Base-by-base conservation (phyloP, 2,329 filamentous ascomycete species). In the Tricladium varicosporioides region DNA sequence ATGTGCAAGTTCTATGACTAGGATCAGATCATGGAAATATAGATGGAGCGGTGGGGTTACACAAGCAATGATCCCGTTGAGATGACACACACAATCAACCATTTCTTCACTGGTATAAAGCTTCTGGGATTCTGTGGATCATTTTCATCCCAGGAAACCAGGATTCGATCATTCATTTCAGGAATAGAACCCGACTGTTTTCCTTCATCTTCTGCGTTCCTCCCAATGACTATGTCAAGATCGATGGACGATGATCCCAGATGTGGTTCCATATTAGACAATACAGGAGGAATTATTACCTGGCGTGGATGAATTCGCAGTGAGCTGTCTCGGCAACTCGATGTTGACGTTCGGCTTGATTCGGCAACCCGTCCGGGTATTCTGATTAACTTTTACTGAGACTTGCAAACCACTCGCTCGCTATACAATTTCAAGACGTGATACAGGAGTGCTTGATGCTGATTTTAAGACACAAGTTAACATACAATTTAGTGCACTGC, bases 71-170 rank as follows among this genome's bases (percentile, higher is more conserved):
- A 88, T 2, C 87, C 88, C 53, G 80, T 69, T 4, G 86, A 85
- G n/a, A 91, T 80, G 53, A 95, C 86, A 43, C 83, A 63, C 1
- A 91, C 84, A 59, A 95, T 87, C 15, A 84, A 56, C 92, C 92
- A 96, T 69, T 91, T 92, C 59, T 83, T 80, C 13, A 73, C 67
- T 13, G 71, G 79, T 18, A 73, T 75, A 75, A 91, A 84, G 69
- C 81, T 90, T 53, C 86, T 82, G 0, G 92, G 92, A 64, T 86
- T 88, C 69, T 83, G 70, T 0, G 87, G 86, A 68, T 96, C 92
- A 51, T 89, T 84, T 13, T 77, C 78, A 48, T 92, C 87, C 81
- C 88, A 96, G 40, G 15, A 2, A 22, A 18, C 8, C 50, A 18
- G 53, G 4, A 18, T 15, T 16, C 18, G 19, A 15, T 11, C 19